A percentile compares a stretch with the other conserved stretches of the same genome.
Conservation (phyloP, 2,329 filamentous ascomycete species). For the Phaeophleospora eucalypticola region DNA sequence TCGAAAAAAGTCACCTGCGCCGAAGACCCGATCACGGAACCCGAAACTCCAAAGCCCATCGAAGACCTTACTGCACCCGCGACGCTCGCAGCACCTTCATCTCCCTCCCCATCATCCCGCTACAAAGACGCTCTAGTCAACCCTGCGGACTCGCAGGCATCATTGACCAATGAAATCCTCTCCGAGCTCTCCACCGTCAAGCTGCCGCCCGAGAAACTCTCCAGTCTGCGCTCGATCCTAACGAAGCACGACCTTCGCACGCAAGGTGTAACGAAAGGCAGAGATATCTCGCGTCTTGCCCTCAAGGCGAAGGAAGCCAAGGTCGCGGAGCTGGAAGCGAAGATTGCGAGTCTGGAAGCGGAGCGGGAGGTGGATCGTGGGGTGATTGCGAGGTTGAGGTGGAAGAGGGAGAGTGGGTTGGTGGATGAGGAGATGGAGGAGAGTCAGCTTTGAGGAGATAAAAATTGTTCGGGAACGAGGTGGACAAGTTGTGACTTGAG, state of each 20-base stretch:
- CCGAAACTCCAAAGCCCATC: constrained; percentile 2
- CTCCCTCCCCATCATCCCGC: constrained; percentile 21
- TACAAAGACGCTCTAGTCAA: constrained; percentile 26
- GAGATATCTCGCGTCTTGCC: constrained; percentile 61
- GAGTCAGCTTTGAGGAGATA: constrained; percentile 5
- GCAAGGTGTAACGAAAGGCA: constrained; percentile 59
- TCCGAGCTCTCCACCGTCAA: constrained; percentile 13
- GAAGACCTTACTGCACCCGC: constrained; percentile 4
- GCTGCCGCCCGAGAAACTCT: constrained; percentile 25
- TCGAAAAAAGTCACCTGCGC: constrained; percentile 7
- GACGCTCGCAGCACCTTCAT: constrained; percentile 5
- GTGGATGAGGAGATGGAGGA: constrained; percentile 4
- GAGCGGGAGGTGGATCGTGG: constrained; percentile 52
- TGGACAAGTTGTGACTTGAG: not conserved
- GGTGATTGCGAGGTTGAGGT: constrained; percentile 45
- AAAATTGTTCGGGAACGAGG: not conserved
- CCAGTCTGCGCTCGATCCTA: constrained; percentile 45
- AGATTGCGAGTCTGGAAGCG: constrained; percentile 56
- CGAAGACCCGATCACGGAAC: not conserved
- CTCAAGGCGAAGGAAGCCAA: constrained; percentile 62
- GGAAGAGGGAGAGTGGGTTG: constrained; percentile 18
- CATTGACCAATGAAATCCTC: constrained; percentile 25
- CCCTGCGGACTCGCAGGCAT: constrained; percentile 22
- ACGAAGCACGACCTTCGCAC: constrained; percentile 54
- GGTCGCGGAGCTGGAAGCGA: constrained; percentile 61